Conservation (phyloP, 768 basidiomycete species). For the Leccinum longicurvipes region DNA sequence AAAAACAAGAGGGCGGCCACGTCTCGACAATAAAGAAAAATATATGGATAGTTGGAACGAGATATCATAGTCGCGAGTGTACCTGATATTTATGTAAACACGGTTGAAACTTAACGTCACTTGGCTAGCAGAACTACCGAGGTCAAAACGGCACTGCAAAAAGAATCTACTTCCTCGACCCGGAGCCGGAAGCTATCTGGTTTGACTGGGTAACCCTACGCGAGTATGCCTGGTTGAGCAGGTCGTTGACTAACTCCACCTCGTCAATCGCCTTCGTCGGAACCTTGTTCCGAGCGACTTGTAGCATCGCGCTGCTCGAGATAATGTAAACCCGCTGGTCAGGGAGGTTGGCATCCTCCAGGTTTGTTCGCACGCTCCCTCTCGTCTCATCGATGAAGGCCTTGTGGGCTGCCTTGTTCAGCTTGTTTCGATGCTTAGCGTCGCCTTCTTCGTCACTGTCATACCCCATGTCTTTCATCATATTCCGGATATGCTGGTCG, state of each 20-base stretch:
- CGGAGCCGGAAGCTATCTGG: not conserved
- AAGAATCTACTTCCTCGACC: not conserved
- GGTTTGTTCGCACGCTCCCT: conserved; percentile 14
- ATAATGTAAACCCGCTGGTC: conserved; percentile 28
- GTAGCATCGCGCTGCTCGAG: conserved; percentile 17
- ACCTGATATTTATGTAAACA: not conserved
- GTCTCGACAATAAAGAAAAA: not conserved
- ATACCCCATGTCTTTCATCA: conserved; percentile 25
- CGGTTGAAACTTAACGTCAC: not conserved
- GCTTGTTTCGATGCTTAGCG: not conserved
- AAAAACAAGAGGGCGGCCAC: not conserved
- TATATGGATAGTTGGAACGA: not conserved
- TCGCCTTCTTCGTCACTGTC: conserved; percentile 19
- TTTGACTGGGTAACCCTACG: not conserved
- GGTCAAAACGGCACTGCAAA: not conserved
- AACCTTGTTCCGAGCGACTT: conserved; percentile 7
- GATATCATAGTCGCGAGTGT: not conserved
- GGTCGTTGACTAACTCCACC: conserved; percentile 8
- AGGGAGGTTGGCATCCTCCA: conserved; percentile 18
- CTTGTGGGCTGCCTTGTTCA: conserved; percentile 15
- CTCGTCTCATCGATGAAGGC: conserved; percentile 23
- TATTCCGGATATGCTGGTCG: conserved; percentile 29
- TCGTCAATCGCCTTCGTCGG: conserved; percentile 17
- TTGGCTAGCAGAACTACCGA: not conserved
- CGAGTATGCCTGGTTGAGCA: conserved; percentile 7